Percentiles rank a stretch among this genome's conserved stretches.
Conservation (phyloP, 2,329 filamentous ascomycete species). For the Ophiostoma ulmi region DNA sequence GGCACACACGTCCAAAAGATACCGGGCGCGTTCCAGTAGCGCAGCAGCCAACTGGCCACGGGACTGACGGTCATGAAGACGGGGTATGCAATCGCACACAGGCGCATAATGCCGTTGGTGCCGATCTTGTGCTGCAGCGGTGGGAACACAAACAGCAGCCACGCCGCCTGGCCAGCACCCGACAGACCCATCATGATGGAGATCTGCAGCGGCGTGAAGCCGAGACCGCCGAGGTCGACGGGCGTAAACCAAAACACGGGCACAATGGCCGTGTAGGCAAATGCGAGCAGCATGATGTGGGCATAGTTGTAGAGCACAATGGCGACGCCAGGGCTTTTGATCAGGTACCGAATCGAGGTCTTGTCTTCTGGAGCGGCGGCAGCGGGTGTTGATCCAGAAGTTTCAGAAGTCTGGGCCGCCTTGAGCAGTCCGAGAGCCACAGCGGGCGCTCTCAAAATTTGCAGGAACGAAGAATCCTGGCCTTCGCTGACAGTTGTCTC, state of each 20-base stretch:
- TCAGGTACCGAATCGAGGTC: slow-evolving; percentile 47
- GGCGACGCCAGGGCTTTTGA: slow-evolving; percentile 60
- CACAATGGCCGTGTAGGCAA: slow-evolving; percentile 64
- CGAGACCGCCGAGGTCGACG: slow-evolving; percentile 58
- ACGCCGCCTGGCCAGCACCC: slow-evolving; percentile 62
- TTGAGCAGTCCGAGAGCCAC: not conserved
- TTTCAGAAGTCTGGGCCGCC: not conserved
- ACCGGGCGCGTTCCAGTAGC: slow-evolving; percentile 35
- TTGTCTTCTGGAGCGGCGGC: not conserved
- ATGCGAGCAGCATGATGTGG: slow-evolving; percentile 63
- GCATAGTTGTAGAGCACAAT: slow-evolving; percentile 61
- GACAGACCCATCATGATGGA: slow-evolving; percentile 59
- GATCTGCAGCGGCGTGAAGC: slow-evolving; percentile 58
- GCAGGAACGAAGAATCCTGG: not conserved
- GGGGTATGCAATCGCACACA: slow-evolving; percentile 57
- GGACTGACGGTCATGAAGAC: slow-evolving; percentile 55
- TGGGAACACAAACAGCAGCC: slow-evolving; percentile 68
- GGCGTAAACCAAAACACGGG: slow-evolving; percentile 66
- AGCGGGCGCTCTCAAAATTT: not conserved
- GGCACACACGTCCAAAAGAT: slow-evolving; percentile 55
- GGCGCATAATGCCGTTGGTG: slow-evolving; percentile 59
- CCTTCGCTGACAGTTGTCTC: slow-evolving; percentile 4
- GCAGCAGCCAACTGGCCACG: slow-evolving; percentile 52
- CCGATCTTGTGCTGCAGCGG: slow-evolving; percentile 60
- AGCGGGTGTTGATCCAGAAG: not conserved